Conservation (phyloP, 2,329 filamentous ascomycete species). For the Neonectria punicea region DNA sequence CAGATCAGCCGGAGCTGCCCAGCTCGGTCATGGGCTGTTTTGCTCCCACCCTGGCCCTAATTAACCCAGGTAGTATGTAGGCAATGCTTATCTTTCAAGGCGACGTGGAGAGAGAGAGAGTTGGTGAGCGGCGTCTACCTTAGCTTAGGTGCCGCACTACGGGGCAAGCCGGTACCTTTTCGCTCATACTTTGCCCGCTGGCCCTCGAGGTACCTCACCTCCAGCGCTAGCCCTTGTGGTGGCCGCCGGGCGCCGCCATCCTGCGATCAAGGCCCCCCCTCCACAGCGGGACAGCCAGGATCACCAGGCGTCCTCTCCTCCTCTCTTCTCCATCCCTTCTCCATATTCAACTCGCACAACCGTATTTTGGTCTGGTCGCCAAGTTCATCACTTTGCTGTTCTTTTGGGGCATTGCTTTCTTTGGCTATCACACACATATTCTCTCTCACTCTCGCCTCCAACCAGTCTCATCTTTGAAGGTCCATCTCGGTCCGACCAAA, state of each 20-base stretch:
- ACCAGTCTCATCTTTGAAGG: not conserved
- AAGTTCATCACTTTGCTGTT: not conserved
- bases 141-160: not conserved
- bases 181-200: not conserved
- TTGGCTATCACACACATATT: conserved; percentile 17
- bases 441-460: conserved; percentile 26
- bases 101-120: conserved; percentile 30
- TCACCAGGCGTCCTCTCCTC: conserved; percentile 12
- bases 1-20: conserved; percentile 8
- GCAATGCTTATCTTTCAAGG: conserved; percentile 41
- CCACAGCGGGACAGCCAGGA: conserved; percentile 3
- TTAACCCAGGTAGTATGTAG: too few relatives aligned
- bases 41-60: conserved; percentile 22
- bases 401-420: conserved; percentile 1
- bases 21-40: conserved; percentile 10
- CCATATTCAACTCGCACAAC: conserved; percentile 1
- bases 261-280: conserved; percentile 12
- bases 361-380: not conserved
- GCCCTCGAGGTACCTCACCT: not conserved
- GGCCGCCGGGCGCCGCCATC: conserved; percentile 21
- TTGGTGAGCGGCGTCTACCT: conserved; percentile 36
- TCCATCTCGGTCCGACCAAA: conserved; percentile 7
- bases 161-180: not conserved
- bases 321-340: conserved; percentile 5
- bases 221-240: not conserved